Conservation (phyloP, 345 rosid genomes). For the Eutrema yunnanense region DNA sequence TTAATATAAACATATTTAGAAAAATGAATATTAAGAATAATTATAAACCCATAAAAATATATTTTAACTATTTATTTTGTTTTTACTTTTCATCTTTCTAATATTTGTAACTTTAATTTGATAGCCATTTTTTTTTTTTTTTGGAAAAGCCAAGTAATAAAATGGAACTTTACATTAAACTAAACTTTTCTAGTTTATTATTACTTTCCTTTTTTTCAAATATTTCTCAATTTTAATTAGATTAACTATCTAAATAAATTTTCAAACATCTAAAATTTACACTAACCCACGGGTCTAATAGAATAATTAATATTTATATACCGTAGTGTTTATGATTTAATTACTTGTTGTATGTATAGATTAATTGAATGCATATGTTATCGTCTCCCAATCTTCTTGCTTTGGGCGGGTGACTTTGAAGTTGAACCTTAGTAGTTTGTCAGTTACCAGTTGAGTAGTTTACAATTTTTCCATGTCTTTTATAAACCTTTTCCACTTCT, state of each 20-base stretch:
- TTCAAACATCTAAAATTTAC: background rate
- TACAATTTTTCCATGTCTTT: background rate
- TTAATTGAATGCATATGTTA: background rate
- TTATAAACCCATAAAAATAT: background rate
- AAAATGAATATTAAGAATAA: background rate
- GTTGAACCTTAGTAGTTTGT: conserved; percentile 10
- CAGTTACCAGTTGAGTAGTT: conserved; percentile 21
- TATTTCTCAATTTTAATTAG: background rate
- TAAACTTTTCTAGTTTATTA: background rate
- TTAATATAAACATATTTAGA: background rate
- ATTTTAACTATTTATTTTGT: background rate
- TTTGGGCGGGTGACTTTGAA: conserved; percentile 15
- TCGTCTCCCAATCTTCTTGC: background rate
- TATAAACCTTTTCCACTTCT: background rate
- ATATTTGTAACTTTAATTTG: no score
- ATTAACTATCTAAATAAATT: background rate
- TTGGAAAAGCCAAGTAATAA: no score
- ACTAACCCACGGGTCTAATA: background rate
- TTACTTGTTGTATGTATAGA: background rate
- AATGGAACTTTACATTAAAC: no score
- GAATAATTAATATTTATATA: no score
- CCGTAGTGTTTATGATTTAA: no score
- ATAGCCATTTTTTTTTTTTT: background rate
- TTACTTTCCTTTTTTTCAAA: background rate
- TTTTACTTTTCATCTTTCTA: background rate